Evolutionary conservation across 176 grass and related monocot genomes (phyloP), one percentile per base, ranked within the genome.

Genomic region (Oryza officinalis): DNA sequence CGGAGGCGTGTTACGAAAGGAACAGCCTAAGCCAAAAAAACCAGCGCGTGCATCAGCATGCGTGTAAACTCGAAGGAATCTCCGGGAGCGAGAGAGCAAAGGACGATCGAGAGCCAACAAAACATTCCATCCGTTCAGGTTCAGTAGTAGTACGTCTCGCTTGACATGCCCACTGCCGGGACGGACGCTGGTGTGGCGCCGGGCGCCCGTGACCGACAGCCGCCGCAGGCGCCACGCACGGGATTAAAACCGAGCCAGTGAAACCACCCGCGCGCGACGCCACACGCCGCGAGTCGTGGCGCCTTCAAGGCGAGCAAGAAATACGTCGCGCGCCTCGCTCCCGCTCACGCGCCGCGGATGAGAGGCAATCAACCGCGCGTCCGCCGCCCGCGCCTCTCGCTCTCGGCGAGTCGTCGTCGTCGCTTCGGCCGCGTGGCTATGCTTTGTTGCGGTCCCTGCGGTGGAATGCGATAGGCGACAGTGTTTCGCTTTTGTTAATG

Each of bases 281-380:
- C 57, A 61, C 57, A 61, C 57, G 57, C 22, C 8, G 22, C 57
- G 7, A 8, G 35, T 61, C n/a, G 83, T 33, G 13, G 1, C 33
- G 83, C 83, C 72, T 90, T 78, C 65, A 82, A 66, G 79, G 44
- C 37, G 37, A 40, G 37, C 37, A 40, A 40, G 37, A 40, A 40
- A 9, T 40, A 40, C 37, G 37, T 40, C 37, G 37, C 37, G 37
- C 37, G 37, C 37, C 37, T 40, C 37, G 37, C 40, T 41, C 8
- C 40, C 40, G 40, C 40, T 41, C 40, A 77, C 65, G 72, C 65
- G 28, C 41, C 28, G 22, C 38, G 15, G 41, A 71, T 50, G 81
- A 74, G 57, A 18, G 31, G 3, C 69, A 63, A 63, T 49, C 70
- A 50, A 49, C 46, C 35, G 35, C 35, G 35, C 35, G 35, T 33